Conservation (phyloP, 306 rosid species). For the Malus sieversii region DNA sequence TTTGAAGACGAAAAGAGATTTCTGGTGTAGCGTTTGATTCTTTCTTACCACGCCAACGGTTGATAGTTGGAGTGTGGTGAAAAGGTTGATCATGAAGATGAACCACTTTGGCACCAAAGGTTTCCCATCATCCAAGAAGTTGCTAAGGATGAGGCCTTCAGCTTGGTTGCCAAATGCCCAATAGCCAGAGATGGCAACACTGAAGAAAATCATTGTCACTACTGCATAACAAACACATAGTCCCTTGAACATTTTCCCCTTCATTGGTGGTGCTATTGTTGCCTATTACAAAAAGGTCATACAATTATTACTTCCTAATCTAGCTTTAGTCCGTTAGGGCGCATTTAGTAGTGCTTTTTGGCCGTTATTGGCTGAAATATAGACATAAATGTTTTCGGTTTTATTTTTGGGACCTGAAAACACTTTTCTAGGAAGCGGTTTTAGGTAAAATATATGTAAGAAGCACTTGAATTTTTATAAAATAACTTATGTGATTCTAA, state of each 20-base stretch:
- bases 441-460: neutral
- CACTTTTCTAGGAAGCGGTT: neutral
- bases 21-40: neutral
- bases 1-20: neutral
- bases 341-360: neutral
- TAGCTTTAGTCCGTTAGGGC: neutral
- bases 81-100: slow-evolving; percentile 50
- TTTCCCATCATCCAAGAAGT: slow-evolving; percentile 46
- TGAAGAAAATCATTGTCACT: slow-evolving; percentile 42
- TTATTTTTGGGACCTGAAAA: neutral
- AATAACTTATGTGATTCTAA: neutral
- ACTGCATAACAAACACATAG: slow-evolving; percentile 50
- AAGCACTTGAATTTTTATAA: neutral
- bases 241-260: slow-evolving; percentile 87
- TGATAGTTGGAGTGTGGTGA: slow-evolving; percentile 58
- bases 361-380: neutral
- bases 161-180: slow-evolving; percentile 78
- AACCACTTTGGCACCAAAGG: slow-evolving; percentile 64
- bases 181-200: slow-evolving; percentile 65
- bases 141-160: slow-evolving; percentile 42
- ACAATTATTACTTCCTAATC: neutral
- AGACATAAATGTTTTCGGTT: neutral
- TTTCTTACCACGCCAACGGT: slow-evolving; percentile 63
- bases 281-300: slow-evolving; percentile 31
- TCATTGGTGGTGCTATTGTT: slow-evolving; percentile 67